A percentile compares a stretch with the other conserved stretches of the same genome.
Conservation (phyloP, 2,329 filamentous ascomycete species). For the Paracorniculantispora psalliotae region DNA sequence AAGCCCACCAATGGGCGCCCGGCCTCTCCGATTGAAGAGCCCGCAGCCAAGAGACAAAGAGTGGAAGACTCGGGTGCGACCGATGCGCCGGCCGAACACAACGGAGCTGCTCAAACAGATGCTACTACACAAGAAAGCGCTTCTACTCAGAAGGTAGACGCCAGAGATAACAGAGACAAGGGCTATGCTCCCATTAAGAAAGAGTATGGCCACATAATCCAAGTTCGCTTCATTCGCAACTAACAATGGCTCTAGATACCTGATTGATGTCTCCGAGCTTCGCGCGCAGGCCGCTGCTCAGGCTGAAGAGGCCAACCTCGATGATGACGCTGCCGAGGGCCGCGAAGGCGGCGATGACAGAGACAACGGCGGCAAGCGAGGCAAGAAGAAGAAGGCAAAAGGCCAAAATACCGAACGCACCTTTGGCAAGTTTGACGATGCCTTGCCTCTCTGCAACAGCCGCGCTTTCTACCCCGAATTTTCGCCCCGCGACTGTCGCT, state of each 20-base stretch:
- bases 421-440: slow-evolving; percentile 77
- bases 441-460: slow-evolving; percentile 71
- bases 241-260: slow-evolving; percentile 31
- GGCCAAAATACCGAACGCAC: slow-evolving; percentile 76
- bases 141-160: slow-evolving; percentile 20
- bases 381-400: slow-evolving; percentile 46
- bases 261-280: slow-evolving; percentile 32
- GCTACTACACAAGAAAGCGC: slow-evolving; percentile 16
- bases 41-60: slow-evolving; percentile 57
- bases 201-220: slow-evolving; percentile 46
- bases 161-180: slow-evolving; percentile 27
- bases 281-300: slow-evolving; percentile 17
- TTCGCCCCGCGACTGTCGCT: slow-evolving; percentile 70
- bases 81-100: slow-evolving; percentile 2
- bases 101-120: background rate
- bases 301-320: slow-evolving; percentile 24
- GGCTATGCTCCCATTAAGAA: slow-evolving; percentile 68
- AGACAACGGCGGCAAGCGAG: slow-evolving; percentile 31
- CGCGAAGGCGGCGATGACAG: slow-evolving; percentile 40
- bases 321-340: slow-evolving; percentile 47
- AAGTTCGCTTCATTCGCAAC: background rate
- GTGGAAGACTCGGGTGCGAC: slow-evolving; percentile 32
- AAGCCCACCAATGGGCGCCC: background rate
- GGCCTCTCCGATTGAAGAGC: slow-evolving; percentile 25
- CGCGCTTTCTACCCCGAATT: slow-evolving; percentile 71